Evolutionary conservation across 371 early-diverging fungal genomes (phyloP).

Genomic region (Capillidium heterosporum): DNA sequence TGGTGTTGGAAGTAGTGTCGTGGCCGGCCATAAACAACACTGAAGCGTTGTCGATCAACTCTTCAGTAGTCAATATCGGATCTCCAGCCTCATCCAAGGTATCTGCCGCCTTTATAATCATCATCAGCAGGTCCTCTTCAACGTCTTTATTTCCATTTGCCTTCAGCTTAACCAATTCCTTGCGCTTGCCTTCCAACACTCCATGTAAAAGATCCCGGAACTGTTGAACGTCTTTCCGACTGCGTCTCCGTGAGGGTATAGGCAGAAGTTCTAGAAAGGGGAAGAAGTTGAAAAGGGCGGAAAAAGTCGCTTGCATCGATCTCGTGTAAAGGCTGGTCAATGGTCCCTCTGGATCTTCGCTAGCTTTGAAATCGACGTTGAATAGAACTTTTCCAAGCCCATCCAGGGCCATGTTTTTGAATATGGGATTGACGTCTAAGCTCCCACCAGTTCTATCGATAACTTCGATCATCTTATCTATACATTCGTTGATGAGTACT

Average conservation of each 20-base stretch:
- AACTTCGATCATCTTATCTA: background rate
- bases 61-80: conserved; percentile 10
- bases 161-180: too few species aligned
- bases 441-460: background rate
- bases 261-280: conserved; percentile 9
- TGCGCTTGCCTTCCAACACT: conserved; percentile 1
- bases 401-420: conserved; percentile 5
- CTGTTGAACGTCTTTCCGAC: background rate
- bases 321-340: conserved; percentile 12
- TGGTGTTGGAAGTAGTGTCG: conserved; percentile 21
- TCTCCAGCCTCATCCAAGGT: conserved; percentile 6
- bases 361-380: conserved; percentile 7
- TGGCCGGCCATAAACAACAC: conserved; percentile 25
- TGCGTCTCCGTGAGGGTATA: background rate
- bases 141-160: background rate
- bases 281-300: conserved; percentile 5
- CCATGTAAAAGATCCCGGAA: background rate
- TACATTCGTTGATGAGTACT: background rate
- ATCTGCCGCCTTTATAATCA: conserved; percentile 11
- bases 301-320: conserved; percentile 7
- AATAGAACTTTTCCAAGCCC: conserved; percentile 5
- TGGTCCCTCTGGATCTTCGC: conserved; percentile 11
- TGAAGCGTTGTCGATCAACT: conserved; percentile 10
- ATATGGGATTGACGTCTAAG: background rate
- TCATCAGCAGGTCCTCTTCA: conserved; percentile 11